Evolutionary conservation across 306 rosid species (phyloP).

Genomic region (Urtica urens): DNA sequence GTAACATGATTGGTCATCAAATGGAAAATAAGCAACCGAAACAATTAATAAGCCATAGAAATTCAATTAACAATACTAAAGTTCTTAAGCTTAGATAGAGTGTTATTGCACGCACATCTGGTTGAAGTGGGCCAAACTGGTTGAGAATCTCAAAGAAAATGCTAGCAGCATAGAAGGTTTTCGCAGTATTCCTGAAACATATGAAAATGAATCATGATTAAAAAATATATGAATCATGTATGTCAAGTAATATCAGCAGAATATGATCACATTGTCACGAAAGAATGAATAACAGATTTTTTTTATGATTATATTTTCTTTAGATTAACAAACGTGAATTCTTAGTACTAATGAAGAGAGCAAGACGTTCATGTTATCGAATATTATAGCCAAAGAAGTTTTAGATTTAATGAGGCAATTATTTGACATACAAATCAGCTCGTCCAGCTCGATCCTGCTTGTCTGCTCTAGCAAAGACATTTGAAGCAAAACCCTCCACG

Average conservation of each 20-base stretch:
- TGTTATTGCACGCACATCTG: conserved; percentile 55
- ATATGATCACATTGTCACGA: too few species aligned
- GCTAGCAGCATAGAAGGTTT: conserved; percentile 98
- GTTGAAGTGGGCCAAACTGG: conserved; percentile 76
- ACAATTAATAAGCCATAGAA: not conserved
- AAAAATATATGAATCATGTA: too few species aligned
- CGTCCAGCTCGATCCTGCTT: conserved; percentile 95
- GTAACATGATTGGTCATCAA: conserved; percentile 18
- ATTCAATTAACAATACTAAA: not conserved
- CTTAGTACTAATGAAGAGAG: too few species aligned
- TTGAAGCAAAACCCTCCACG: conserved; percentile 91
- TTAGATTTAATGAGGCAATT: too few species aligned
- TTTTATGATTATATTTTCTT: too few species aligned
- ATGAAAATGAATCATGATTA: conserved; percentile 10
- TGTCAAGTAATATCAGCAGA: too few species aligned
- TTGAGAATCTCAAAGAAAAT: conserved; percentile 88
- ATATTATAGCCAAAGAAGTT: too few species aligned
- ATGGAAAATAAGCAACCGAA: not conserved
- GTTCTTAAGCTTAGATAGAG: not conserved
- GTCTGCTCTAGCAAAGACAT: conserved; percentile 88
- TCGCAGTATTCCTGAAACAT: conserved; percentile 78
- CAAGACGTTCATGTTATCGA: too few species aligned
- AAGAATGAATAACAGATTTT: too few species aligned
- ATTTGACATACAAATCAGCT: conserved; percentile 65
- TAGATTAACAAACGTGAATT: too few species aligned